These are phyloP conservation scores for Diospyros kaki DNA, from an alignment of 148 eudicot species.

Conservation along the genomic window DNA sequence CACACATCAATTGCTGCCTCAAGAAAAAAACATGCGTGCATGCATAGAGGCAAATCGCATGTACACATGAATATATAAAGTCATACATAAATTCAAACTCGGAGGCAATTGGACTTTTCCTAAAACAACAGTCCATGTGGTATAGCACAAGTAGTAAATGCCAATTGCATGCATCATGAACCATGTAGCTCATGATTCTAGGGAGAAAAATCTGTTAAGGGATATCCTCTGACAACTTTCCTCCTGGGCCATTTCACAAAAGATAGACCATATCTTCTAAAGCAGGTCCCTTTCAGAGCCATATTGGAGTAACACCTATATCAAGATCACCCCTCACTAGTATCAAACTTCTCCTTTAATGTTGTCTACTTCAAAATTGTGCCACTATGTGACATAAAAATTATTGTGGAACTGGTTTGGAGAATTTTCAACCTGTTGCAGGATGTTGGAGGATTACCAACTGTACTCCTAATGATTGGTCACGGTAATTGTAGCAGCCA, in stretches of 20 bases:
- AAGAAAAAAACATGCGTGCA: neutral
- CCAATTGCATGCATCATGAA: neutral
- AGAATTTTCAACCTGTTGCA: no score
- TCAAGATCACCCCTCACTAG: neutral
- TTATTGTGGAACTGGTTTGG: no score
- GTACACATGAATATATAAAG: neutral
- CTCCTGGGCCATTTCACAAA: neutral
- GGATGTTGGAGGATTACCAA: no score
- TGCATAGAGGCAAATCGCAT: neutral
- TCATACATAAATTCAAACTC: neutral
- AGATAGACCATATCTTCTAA: neutral
- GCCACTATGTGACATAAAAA: no score
- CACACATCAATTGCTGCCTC: slow-evolving; percentile 4
- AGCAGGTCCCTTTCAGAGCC: neutral
- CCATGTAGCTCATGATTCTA: neutral
- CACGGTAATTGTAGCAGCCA: no score
- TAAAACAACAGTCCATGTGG: neutral
- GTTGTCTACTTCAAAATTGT: neutral
- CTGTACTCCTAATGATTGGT: no score
- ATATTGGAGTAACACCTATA: neutral
- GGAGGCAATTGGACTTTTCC: neutral
- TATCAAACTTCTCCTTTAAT: neutral
- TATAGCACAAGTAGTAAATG: neutral
- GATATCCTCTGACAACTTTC: neutral
- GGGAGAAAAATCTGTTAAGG: neutral